Evolutionary conservation across 169 alveolate genomes (phyloP), one percentile per base, ranked within the genome.

Genomic region (Theileria parva): DNA sequence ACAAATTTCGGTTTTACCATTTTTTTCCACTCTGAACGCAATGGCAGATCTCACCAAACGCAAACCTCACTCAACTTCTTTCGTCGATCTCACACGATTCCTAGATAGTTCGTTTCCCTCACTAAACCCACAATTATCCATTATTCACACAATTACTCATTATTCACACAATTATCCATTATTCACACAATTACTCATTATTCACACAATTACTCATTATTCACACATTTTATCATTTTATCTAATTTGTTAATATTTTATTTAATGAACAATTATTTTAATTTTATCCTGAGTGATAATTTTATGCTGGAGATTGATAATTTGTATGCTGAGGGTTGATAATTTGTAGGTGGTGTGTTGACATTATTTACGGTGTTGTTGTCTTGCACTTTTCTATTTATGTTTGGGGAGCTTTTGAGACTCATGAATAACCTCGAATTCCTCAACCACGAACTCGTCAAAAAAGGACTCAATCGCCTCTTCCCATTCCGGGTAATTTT

Each of bases 51-150:
- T 39, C 21, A 50, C 34, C 9, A 48, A 48, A 23, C 73, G 78
- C 70, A 19, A 27, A n/a, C 68, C 57, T n/a, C 39, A 28, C 53
- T 13, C 59, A 30, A n/a, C 44, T 39, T 39, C 68, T 28, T 69
- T 68, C 17, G 88, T 81, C n/a, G 88, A 81, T 73, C 28, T 81
- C 61, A 75, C 88, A 19, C 84, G 88, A 12, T 81, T 59, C 51
- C 75, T 81, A 39, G 88, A 81, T 50, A 19, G 88, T 81, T 27
- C 13, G 88, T 81, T 17, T 48, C 1, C 37, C n/a, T n/a, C n/a
- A n/a, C n/a, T n/a, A n/a, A n/a, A n/a, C n/a, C n/a, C n/a, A n/a
- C n/a, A n/a, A n/a, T n/a, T n/a, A 17, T 5, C 8, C 73, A 32
- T 32, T 32, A 32, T 32, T 32, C 37, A 32, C 37, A 32, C n/a